phyloP scores from a whole-genome alignment of 441 rosid genomes.

The Corymbia citriodora region DNA sequence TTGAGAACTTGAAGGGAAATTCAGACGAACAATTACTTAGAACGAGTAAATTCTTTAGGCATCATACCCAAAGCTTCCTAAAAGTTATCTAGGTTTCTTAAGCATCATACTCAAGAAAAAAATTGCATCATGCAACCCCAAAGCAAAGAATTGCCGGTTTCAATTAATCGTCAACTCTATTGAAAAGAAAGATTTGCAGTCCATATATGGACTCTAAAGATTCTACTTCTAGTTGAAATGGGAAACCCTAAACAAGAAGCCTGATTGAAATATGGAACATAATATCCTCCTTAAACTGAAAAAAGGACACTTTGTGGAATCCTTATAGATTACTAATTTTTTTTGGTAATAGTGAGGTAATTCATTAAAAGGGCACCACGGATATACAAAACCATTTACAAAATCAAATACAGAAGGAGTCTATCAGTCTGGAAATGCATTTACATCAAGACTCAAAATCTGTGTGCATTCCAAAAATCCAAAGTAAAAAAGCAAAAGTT shows the following conservation, averaged over 20 bases:
- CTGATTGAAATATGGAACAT: background rate
- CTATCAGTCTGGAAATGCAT: background rate
- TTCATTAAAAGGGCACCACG: background rate
- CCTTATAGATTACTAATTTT: no score
- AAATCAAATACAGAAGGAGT: background rate
- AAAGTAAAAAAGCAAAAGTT: background rate
- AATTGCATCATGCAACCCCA: background rate
- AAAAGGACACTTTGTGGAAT: no score
- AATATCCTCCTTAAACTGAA: background rate
- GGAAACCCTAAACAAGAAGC: background rate
- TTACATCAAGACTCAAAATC: background rate
- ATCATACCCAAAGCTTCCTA: background rate
- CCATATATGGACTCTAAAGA: no score
- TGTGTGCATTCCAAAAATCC: background rate
- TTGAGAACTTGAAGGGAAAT: background rate
- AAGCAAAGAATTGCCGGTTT: background rate
- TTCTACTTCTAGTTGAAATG: no score
- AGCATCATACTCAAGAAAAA: background rate
- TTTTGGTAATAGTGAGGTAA: background rate
- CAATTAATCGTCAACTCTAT: no score
- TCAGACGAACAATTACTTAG: background rate
- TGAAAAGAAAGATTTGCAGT: no score
- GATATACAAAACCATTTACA: background rate
- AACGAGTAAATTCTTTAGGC: background rate
- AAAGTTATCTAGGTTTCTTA: background rate